phyloP scores from a whole-genome alignment of 768 basidiomycete species.

The Cyclocybe cylindracea region DNA sequence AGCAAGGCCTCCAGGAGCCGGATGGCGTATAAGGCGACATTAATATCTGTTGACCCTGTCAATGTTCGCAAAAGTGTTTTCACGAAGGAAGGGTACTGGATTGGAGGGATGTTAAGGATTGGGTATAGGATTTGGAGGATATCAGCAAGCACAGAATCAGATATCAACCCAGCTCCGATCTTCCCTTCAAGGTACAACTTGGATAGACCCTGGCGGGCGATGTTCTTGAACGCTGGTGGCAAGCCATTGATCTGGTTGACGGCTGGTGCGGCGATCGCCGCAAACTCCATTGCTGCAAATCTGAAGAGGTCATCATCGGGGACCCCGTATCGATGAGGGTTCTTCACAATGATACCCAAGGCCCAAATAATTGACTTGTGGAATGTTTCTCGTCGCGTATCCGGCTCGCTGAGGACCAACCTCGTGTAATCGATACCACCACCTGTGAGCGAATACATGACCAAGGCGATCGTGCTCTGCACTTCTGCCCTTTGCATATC shows the following conservation, averaged over 20 bases:
- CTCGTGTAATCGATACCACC: slow-evolving; percentile 22
- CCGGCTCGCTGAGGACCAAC: slow-evolving; percentile 24
- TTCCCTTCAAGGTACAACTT: slow-evolving; percentile 34
- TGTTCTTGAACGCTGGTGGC: slow-evolving; percentile 23
- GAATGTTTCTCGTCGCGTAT: slow-evolving; percentile 28
- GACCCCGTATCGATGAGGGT: slow-evolving; percentile 32
- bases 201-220: slow-evolving; percentile 34
- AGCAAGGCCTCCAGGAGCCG: slow-evolving; percentile 35
- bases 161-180: slow-evolving; percentile 28
- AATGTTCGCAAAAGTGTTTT: slow-evolving; percentile 30
- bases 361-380: slow-evolving; percentile 33
- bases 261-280: slow-evolving; percentile 31
- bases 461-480: slow-evolving; percentile 31
- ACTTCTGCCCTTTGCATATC: slow-evolving; percentile 27
- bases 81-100: slow-evolving; percentile 29
- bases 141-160: slow-evolving; percentile 34
- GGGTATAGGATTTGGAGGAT: slow-evolving; percentile 39
- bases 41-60: slow-evolving; percentile 27
- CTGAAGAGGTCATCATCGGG: slow-evolving; percentile 27
- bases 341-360: slow-evolving; percentile 30
- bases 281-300: slow-evolving; percentile 32
- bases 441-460: slow-evolving; percentile 30
- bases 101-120: slow-evolving; percentile 18
- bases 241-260: slow-evolving; percentile 29
- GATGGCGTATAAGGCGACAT: slow-evolving; percentile 33